Evolutionary conservation across 495 filamentous ascomycete species (phyloP).

Genomic region (Trichocladium uniseriatum): DNA sequence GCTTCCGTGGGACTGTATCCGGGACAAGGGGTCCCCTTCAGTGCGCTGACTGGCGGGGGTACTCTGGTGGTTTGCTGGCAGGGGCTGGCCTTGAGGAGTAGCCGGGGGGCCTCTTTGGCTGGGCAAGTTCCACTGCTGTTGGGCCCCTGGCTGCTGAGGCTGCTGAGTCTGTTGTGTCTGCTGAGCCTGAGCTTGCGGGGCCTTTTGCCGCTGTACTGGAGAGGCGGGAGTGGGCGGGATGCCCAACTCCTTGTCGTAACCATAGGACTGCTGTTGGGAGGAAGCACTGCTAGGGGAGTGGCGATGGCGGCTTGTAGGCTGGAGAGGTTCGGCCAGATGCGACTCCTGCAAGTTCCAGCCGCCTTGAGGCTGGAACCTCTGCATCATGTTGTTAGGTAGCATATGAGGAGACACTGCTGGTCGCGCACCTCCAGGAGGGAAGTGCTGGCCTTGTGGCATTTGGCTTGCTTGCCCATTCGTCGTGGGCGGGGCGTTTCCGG

Average conservation of each 20-base stretch:
- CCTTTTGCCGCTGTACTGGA: conserved; percentile 11
- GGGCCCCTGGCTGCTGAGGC: conserved; percentile 5
- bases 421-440: conserved; percentile 7
- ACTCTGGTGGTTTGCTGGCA: conserved; percentile 13
- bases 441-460: conserved; percentile 5
- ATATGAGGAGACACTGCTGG: conserved; percentile 16
- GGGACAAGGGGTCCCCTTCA: conserved; percentile 21
- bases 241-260: conserved; percentile 40
- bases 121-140: background rate
- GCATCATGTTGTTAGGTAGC: conserved; percentile 18
- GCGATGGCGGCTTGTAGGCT: conserved; percentile 28
- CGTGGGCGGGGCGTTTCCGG: conserved; percentile 7
- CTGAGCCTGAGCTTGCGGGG: conserved; percentile 16
- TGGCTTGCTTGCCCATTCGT: conserved; percentile 11
- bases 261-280: conserved; percentile 25
- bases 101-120: conserved; percentile 3
- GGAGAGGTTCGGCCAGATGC: conserved; percentile 36
- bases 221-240: conserved; percentile 6
- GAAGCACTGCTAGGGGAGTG: conserved; percentile 29
- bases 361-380: conserved; percentile 24
- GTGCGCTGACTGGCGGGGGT: background rate
- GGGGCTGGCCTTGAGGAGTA: conserved; percentile 16
- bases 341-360: conserved; percentile 40
- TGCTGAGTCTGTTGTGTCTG: conserved; percentile 9
- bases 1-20: conserved; percentile 28